These are phyloP conservation scores for Isabelozyma pseudorhagii DNA, from an alignment of 805 yeast species.

Conservation along the genomic window DNA sequence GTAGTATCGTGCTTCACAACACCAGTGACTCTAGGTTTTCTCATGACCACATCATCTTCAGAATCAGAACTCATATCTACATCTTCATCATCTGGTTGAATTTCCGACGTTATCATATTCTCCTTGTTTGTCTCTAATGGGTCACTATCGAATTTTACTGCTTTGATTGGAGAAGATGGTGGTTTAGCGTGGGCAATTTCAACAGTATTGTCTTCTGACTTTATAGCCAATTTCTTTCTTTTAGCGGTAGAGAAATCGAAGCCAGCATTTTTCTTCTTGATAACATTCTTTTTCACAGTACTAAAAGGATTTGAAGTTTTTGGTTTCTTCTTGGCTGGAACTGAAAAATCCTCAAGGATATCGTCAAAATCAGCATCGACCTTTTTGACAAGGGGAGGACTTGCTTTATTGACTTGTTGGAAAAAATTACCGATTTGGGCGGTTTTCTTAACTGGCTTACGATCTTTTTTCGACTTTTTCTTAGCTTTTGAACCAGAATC, in stretches of 20 bases:
- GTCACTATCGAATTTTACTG: slow-evolving; percentile 1
- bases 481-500: slow-evolving; percentile 11
- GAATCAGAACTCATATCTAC: slow-evolving; percentile 19
- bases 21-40: slow-evolving; percentile 48
- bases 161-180: slow-evolving; percentile 38
- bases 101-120: slow-evolving; percentile 5
- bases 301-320: slow-evolving; percentile 13
- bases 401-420: slow-evolving; percentile 32
- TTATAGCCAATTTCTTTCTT: slow-evolving; percentile 13
- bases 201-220: neutral
- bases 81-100: neutral
- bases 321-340: slow-evolving; percentile 12
- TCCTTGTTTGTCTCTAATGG: slow-evolving; percentile 9
- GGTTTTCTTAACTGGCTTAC: slow-evolving; percentile 36
- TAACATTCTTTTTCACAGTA: slow-evolving; percentile 11
- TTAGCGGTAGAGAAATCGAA: slow-evolving; percentile 25
- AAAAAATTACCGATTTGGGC: slow-evolving; percentile 53
- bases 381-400: slow-evolving; percentile 34
- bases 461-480: slow-evolving; percentile 20
- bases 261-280: slow-evolving; percentile 15
- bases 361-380: slow-evolving; percentile 58
- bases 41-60: slow-evolving; percentile 56
- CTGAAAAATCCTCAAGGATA: slow-evolving; percentile 54
- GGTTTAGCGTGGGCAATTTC: slow-evolving; percentile 9
- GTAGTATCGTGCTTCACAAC: slow-evolving; percentile 42